phyloP scores from a whole-genome alignment of 345 rosid genomes.

The Bruguiera parviflora region DNA sequence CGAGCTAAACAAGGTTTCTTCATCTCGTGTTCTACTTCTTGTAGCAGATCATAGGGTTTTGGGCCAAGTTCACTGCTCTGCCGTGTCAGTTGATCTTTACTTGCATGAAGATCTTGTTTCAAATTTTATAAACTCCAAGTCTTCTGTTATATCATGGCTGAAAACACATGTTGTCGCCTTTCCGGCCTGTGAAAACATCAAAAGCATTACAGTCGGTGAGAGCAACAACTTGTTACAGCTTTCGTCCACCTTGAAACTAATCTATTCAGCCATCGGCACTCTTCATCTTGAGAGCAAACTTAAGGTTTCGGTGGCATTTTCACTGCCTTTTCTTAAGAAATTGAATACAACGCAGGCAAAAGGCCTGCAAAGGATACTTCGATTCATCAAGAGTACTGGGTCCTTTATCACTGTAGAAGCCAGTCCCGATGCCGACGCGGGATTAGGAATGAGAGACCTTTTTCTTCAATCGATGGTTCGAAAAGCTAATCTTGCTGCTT shows the following conservation, averaged over 20 bases:
- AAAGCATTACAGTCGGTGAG: conserved; percentile 31
- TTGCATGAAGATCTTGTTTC: conserved; percentile 26
- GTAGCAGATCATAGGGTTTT: conserved; percentile 19
- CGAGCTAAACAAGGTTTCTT: conserved; percentile 23
- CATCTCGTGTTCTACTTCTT: conserved; percentile 19
- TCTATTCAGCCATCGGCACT: conserved; percentile 23
- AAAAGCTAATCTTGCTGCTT: conserved; percentile 18
- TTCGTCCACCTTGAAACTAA: conserved; percentile 27
- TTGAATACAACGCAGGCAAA: conserved; percentile 17
- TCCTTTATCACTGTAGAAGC: conserved; percentile 35
- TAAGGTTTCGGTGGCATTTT: conserved; percentile 40
- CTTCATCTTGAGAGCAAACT: conserved; percentile 14
- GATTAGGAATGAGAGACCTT: conserved; percentile 25
- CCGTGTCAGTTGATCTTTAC: conserved; percentile 30
- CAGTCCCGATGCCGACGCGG: conserved; percentile 10
- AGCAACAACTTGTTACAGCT: conserved; percentile 24
- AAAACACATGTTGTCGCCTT: conserved; percentile 20
- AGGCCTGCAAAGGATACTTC: conserved; percentile 23
- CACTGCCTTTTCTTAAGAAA: conserved; percentile 35
- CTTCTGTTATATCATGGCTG: conserved; percentile 35
- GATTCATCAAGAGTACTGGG: conserved; percentile 23
- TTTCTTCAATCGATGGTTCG: conserved; percentile 24
- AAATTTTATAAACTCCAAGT: conserved; percentile 22
- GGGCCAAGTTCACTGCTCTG: conserved; percentile 13
- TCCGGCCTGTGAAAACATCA: conserved; percentile 25